Evolutionary conservation across 148 eudicot species (phyloP).

Genomic region (Nepenthes gracilis): DNA sequence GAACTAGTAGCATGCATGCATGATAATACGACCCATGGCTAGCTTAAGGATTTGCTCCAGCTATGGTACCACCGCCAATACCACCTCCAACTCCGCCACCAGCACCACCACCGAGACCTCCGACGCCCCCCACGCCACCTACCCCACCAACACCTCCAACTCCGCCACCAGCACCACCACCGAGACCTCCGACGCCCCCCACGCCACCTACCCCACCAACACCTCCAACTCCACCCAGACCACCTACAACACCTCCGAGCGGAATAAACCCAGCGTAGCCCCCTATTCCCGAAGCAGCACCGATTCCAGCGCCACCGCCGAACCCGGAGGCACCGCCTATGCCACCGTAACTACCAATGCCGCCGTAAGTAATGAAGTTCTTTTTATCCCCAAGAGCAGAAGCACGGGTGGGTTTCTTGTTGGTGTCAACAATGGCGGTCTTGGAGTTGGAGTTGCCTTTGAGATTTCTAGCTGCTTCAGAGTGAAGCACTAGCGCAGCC

Average conservation of each 20-base stretch:
- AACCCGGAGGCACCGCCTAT: constrained; percentile 8
- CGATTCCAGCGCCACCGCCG: constrained; percentile 4
- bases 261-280: not conserved
- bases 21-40: no score
- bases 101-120: constrained; percentile 10
- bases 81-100: constrained; percentile 13
- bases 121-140: constrained; percentile 6
- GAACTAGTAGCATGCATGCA: no score
- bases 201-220: constrained; percentile 4
- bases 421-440: not conserved
- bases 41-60: constrained; percentile 9
- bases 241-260: not conserved
- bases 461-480: not conserved
- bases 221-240: not conserved
- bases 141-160: constrained; percentile 1
- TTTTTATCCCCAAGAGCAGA: constrained; percentile 17
- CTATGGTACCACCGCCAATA: not conserved
- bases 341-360: constrained; percentile 9
- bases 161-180: constrained; percentile 9
- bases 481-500: constrained; percentile 1
- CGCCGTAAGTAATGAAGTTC: constrained; percentile 19
- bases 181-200: constrained; percentile 8
- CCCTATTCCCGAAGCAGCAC: not conserved
- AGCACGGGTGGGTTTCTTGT: no score
- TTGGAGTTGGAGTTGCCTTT: not conserved